A percentile compares a stretch with the other conserved stretches of the same genome.
These are phyloP conservation scores for Pichia cactophila DNA, from an alignment of 1,139 yeast genomes.

Conservation along the genomic window DNA sequence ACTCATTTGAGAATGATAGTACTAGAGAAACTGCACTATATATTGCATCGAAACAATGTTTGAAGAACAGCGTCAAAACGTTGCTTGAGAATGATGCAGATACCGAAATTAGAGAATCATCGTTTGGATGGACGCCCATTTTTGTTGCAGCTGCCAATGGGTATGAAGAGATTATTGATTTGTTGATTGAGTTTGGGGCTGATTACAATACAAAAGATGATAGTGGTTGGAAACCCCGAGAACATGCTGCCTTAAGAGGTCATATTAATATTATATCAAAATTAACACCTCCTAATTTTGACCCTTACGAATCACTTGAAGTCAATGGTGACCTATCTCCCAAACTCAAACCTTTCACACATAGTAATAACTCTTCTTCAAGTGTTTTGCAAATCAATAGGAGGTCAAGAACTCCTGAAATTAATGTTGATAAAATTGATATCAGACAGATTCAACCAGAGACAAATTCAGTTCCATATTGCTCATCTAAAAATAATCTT, in stretches of 20 bases:
- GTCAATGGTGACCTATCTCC: conserved; percentile 20
- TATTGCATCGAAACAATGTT: conserved; percentile 64
- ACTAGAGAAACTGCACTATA: conserved; percentile 76
- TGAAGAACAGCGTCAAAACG: conserved; percentile 45
- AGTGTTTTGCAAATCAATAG: conserved; percentile 8
- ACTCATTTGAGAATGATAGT: conserved; percentile 49
- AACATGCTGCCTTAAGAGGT: conserved; percentile 89
- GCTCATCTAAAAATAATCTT: not conserved
- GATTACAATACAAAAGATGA: conserved; percentile 56
- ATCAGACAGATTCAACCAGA: conserved; percentile 29
- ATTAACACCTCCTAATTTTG: conserved; percentile 37
- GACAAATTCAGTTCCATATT: not conserved
- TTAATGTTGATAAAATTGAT: conserved; percentile 13
- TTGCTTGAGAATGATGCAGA: conserved; percentile 56
- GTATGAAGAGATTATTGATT: conserved; percentile 44
- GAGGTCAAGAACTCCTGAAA: conserved; percentile 4
- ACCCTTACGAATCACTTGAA: conserved; percentile 25
- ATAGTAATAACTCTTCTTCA: conserved; percentile 13
- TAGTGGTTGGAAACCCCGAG: conserved; percentile 96
- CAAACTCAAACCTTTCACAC: conserved; percentile 15
- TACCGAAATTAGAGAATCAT: conserved; percentile 65
- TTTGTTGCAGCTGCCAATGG: conserved; percentile 92
- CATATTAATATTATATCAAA: conserved; percentile 64
- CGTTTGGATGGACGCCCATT: conserved; percentile 94
- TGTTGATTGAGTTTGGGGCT: conserved; percentile 49